Evolutionary conservation across 2,329 filamentous ascomycete species (phyloP), one percentile per base, ranked within the genome.

Genomic region (Niveomyces coronatus): DNA sequence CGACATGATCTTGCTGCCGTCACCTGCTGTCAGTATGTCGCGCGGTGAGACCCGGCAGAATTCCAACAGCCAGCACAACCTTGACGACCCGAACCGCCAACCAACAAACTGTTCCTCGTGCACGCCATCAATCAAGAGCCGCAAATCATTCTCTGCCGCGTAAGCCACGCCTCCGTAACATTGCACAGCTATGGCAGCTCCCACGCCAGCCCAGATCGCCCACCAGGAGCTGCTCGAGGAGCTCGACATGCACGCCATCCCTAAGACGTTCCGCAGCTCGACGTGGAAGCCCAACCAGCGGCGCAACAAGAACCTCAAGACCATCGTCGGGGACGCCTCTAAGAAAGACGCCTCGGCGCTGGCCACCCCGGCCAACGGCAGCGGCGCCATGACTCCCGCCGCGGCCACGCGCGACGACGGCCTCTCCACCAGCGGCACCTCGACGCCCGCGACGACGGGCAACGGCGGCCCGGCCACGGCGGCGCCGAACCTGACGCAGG

Each of bases 301-400:
- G 36, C 85, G 91, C 61, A 98, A 98, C 75, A 98, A 98, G 70
- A 96, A 94, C 61, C 81, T 96, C 62, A 96, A 96, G 63, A 85
- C 94, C 51, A 91, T 98, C 45, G 72, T 98, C 44, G 83, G 86
- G 43, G 91, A 98, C 53, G 85, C 83, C 10, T 77, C 84, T 16
- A 82, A 86, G 49, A 85, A 83, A 55, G 89, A 96, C 66, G 85
- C 86, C n/a, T 94, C 87, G 4, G 72, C 85, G 24, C 70, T 88
- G 53, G 85, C 82, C 13, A 94, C 76, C 2, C 72, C 85, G 0
- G 82, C 85, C 55, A 84, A 85, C 57, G 56, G 63, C 49, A 88
- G 82, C 53, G 87, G 87, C 47, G 71, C 77, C 37, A 85, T 74
- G 6, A 93, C 88, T 1, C 82, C 54, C 50, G 65, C 44, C 39